phyloP scores from a whole-genome alignment of 495 filamentous ascomycete species.

The Hyaloscypha hepaticicola region DNA sequence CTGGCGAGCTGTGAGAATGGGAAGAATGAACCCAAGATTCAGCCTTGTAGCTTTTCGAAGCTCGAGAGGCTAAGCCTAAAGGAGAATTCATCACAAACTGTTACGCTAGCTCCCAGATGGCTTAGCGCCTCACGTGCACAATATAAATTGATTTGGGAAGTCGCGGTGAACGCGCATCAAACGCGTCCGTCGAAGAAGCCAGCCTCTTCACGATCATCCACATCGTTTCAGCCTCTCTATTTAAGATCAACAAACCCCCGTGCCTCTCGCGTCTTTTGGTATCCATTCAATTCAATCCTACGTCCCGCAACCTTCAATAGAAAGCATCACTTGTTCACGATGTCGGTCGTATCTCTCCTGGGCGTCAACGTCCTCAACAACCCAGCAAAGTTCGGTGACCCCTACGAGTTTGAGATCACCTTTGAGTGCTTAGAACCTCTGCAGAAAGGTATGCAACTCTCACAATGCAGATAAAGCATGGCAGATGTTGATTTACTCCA shows the following conservation, averaged over 20 bases:
- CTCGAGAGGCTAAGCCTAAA: not conserved
- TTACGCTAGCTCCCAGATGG: not conserved
- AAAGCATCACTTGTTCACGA: constrained; percentile 45
- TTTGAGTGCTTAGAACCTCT: constrained; percentile 95
- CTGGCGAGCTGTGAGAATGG: not conserved
- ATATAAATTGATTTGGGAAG: not conserved
- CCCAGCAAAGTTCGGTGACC: constrained; percentile 82
- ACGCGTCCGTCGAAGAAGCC: constrained; percentile 10
- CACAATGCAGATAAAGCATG: not conserved
- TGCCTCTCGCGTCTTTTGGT: not conserved
- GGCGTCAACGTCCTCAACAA: constrained; percentile 96
- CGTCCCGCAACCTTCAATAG: not conserved
- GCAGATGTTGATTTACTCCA: constrained; percentile 3
- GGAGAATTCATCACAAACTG: not conserved
- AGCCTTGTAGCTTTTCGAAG: not conserved
- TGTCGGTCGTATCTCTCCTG: constrained; percentile 96
- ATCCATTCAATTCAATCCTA: not conserved
- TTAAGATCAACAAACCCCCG: constrained; percentile 3
- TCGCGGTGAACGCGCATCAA: constrained; percentile 14
- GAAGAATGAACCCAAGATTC: not conserved
- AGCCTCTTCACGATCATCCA: not conserved
- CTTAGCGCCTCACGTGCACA: not conserved
- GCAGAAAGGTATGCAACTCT: constrained; percentile 68
- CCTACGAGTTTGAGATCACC: constrained; percentile 96
- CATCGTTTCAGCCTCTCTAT: not conserved